phyloP scores from a whole-genome alignment of 2,329 filamentous ascomycete species.

The Aureobasidium sp. region DNA sequence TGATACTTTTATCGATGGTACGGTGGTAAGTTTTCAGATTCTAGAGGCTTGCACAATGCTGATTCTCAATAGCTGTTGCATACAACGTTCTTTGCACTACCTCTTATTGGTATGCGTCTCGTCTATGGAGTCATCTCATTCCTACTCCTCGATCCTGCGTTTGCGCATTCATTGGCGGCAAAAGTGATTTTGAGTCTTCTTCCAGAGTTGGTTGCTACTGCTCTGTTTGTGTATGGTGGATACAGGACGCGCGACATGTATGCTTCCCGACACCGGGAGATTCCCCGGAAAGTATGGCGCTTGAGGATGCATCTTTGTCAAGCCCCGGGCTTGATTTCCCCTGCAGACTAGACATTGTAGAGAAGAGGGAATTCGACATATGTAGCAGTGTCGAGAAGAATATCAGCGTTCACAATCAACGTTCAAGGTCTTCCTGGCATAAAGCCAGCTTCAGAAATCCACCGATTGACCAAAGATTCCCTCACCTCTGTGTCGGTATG shows the following conservation, averaged over 20 bases:
- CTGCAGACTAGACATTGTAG: no score
- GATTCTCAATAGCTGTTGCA: not conserved
- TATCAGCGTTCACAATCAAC: no score
- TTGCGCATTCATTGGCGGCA: not conserved
- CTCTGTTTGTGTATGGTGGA: not conserved
- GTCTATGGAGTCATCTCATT: not conserved
- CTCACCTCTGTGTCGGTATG: not conserved
- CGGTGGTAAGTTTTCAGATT: not conserved
- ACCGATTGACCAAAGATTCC: not conserved
- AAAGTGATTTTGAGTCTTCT: not conserved
- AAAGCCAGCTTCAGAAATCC: no score
- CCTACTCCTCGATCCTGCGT: not conserved
- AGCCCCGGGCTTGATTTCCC: not conserved
- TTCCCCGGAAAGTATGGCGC: not conserved
- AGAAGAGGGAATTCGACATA: no score
- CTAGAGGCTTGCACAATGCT: not conserved
- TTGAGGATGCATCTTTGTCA: not conserved
- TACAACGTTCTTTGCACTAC: not conserved
- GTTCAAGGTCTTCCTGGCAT: no score
- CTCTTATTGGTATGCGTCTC: not conserved
- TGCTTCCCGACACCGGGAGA: not conserved
- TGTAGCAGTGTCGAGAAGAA: no score
- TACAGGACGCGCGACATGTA: not conserved
- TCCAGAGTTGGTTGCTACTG: not conserved
- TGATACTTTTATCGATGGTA: not conserved